A percentile compares a stretch with the other conserved stretches of the same genome.
phyloP scores from a whole-genome alignment of 2,329 filamentous ascomycete genomes.

The Pyricularia grisea region DNA sequence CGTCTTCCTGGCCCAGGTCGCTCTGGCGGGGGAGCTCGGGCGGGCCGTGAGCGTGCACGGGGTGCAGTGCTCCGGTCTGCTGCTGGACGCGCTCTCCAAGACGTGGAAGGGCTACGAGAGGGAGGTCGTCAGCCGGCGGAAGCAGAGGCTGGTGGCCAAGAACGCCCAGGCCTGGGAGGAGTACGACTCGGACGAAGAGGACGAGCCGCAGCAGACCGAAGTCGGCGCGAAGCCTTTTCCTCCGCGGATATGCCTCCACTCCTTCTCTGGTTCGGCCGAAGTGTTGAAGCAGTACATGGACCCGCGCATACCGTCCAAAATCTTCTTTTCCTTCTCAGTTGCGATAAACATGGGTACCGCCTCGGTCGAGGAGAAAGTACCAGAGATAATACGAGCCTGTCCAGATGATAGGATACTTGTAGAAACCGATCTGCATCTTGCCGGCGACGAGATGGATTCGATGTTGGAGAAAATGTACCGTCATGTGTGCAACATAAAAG shows the following conservation, averaged over 20 bases:
- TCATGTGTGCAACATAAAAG: conserved; percentile 68
- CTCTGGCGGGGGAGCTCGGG: conserved; percentile 56
- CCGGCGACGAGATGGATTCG: conserved; percentile 72
- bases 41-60: conserved; percentile 62
- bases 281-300: conserved; percentile 70
- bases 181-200: conserved; percentile 19
- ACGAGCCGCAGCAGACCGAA: conserved; percentile 15
- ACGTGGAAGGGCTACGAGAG: conserved; percentile 65
- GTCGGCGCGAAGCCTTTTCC: conserved; percentile 56
- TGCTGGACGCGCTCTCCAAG: conserved; percentile 55
- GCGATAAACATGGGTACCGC: conserved; percentile 66
- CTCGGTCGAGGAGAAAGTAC: conserved; percentile 38
- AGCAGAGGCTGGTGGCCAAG: conserved; percentile 39
- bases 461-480: conserved; percentile 65
- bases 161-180: conserved; percentile 33
- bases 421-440: conserved; percentile 83
- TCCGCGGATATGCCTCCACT: conserved; percentile 86
- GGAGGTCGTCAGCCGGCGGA: conserved; percentile 47
- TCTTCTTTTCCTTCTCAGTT: conserved; percentile 84
- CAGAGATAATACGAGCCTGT: conserved; percentile 58
- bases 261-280: conserved; percentile 73
- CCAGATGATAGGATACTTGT: conserved; percentile 73
- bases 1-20: conserved; percentile 59
- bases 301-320: conserved; percentile 58
- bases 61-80: conserved; percentile 64